A percentile compares a stretch with the other conserved stretches of the same genome.
Conservation (phyloP, 2,329 filamentous ascomycete genomes). For the Incumbomyces delicatus region DNA sequence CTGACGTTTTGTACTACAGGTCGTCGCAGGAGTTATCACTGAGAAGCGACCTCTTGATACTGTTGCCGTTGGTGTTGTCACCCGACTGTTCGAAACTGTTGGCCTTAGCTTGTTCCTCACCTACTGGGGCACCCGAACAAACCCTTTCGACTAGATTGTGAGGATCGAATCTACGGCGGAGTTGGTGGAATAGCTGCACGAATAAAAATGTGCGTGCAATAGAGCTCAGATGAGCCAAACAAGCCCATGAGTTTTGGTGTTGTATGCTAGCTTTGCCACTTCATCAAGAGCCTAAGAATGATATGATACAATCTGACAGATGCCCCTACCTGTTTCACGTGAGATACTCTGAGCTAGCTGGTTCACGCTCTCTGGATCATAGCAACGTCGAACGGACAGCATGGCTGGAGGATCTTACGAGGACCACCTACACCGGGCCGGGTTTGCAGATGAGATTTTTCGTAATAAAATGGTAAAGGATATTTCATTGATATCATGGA, state of each 20-base stretch:
- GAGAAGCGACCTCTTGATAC: slow-evolving; percentile 91
- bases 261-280: slow-evolving; percentile 7
- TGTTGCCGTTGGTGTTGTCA: slow-evolving; percentile 71
- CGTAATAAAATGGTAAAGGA: too few relatives aligned
- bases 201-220: background rate
- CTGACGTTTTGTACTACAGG: slow-evolving; percentile 40
- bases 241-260: background rate
- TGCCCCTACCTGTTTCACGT: too few relatives aligned
- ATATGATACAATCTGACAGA: background rate
- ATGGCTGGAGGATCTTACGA: too few relatives aligned
- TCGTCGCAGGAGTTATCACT: slow-evolving; percentile 74
- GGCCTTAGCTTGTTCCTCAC: slow-evolving; percentile 86
- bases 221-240: background rate
- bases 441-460: too few relatives aligned
- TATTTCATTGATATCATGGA: too few relatives aligned
- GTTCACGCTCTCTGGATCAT: too few relatives aligned
- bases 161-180: background rate
- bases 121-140: slow-evolving; percentile 95
- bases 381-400: too few relatives aligned
- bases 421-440: too few relatives aligned
- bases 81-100: slow-evolving; percentile 85
- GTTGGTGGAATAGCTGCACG: slow-evolving; percentile 1
- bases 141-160: slow-evolving; percentile 64
- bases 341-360: too few relatives aligned
- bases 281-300: slow-evolving; percentile 7